Evolutionary conservation across 2,329 filamentous ascomycete genomes (phyloP).

Genomic region (Cadophora malorum): DNA sequence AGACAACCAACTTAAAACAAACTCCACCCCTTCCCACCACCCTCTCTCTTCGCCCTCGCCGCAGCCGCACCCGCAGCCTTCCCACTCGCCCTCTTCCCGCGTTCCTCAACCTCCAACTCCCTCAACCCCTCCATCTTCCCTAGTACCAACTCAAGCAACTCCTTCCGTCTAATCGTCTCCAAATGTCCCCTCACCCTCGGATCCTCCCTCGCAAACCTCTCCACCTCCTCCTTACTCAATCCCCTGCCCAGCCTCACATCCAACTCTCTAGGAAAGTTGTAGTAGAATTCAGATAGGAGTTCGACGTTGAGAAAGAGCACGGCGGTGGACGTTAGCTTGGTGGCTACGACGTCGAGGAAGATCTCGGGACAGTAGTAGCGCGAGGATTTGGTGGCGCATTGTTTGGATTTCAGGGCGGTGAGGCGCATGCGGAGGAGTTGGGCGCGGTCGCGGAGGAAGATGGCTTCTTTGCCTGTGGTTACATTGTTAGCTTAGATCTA

Average conservation of each 20-base stretch:
- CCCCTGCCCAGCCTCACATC: constrained; percentile 85
- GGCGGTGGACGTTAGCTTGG: constrained; percentile 92
- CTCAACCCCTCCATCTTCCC: constrained; percentile 94
- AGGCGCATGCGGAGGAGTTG: constrained; percentile 92
- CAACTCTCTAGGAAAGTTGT: constrained; percentile 93
- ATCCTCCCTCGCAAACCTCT: constrained; percentile 91
- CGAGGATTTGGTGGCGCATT: constrained; percentile 82
- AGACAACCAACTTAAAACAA: constrained; percentile 32
- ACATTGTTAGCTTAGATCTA: not conserved
- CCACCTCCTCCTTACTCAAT: constrained; percentile 79
- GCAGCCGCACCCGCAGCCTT: constrained; percentile 27
- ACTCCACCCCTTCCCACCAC: constrained; percentile 33
- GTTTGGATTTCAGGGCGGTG: constrained; percentile 85
- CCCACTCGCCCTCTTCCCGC: constrained; percentile 46
- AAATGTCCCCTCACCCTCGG: constrained; percentile 87
- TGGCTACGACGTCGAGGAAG: constrained; percentile 96
- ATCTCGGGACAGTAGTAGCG: constrained; percentile 98
- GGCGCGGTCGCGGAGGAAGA: constrained; percentile 91
- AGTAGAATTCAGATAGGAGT: constrained; percentile 95
- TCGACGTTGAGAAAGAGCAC: constrained; percentile 98
- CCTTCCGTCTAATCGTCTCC: constrained; percentile 90
- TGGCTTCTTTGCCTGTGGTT: constrained; percentile 79
- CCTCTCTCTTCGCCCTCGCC: constrained; percentile 29
- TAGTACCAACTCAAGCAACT: constrained; percentile 88
- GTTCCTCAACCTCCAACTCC: constrained; percentile 78